Percentiles rank a stretch among this genome's conserved stretches.
phyloP scores from a whole-genome alignment of 345 rosid species.

The Citrus glauca region DNA sequence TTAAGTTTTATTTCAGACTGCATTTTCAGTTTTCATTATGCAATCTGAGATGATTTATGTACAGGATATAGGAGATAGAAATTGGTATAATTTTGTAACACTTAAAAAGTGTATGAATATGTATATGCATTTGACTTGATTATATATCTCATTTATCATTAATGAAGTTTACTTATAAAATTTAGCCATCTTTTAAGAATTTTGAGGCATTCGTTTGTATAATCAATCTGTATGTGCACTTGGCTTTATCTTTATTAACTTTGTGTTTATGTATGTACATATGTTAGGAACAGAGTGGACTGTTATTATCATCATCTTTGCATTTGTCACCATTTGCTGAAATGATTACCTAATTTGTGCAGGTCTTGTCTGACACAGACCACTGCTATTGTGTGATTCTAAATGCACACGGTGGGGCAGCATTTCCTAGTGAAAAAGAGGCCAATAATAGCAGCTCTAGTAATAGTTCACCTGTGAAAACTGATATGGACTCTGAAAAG shows the following conservation, averaged over 20 bases:
- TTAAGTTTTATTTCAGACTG: not conserved
- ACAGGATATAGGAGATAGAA: not conserved
- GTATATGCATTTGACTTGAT: not conserved
- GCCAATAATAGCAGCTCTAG: slow-evolving; percentile 44
- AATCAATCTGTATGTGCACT: not conserved
- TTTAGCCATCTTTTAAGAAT: not conserved
- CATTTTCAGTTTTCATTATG: not conserved
- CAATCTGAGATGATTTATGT: not conserved
- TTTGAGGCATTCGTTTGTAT: not conserved
- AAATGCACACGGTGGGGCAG: slow-evolving; percentile 90
- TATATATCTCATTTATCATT: not conserved
- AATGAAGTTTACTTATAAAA: not conserved
- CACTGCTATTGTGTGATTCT: slow-evolving; percentile 95
- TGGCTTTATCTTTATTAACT: not conserved
- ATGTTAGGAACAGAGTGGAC: not conserved
- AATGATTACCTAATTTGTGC: slow-evolving; percentile 18
- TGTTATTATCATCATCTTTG: not conserved
- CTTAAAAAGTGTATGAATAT: not conserved
- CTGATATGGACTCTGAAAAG: slow-evolving; percentile 34
- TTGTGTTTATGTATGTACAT: not conserved
- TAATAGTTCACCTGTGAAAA: slow-evolving; percentile 25
- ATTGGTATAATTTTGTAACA: not conserved
- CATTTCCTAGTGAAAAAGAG: slow-evolving; percentile 66
- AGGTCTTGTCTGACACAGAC: slow-evolving; percentile 85
- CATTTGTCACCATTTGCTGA: not conserved